phyloP scores from a whole-genome alignment of 257 asterid genomes.

The Craterostigma plantagineum region DNA sequence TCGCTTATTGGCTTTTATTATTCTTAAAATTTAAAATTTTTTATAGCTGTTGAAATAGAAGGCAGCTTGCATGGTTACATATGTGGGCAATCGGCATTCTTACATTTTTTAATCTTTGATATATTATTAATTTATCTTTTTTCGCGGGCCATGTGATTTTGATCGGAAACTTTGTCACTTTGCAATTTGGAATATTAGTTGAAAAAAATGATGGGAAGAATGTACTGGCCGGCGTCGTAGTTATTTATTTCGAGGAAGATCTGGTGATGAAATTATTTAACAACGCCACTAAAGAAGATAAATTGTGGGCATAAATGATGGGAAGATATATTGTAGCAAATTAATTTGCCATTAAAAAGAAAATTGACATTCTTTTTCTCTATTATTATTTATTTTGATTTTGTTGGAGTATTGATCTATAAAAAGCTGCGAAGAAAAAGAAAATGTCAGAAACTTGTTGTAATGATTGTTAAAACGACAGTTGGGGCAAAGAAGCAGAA shows the following conservation, averaged over 20 bases:
- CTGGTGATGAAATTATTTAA: not conserved
- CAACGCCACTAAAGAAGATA: not conserved
- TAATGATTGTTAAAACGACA: too few relatives aligned
- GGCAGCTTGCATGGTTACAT: slow-evolving; percentile 21
- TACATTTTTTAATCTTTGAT: not conserved
- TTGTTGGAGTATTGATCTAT: too few relatives aligned
- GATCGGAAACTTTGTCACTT: slow-evolving; percentile 24
- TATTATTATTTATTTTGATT: not conserved
- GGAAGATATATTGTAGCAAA: too few relatives aligned
- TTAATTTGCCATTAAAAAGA: too few relatives aligned
- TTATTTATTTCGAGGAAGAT: slow-evolving; percentile 10
- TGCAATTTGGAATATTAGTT: slow-evolving; percentile 18
- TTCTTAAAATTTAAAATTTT: slow-evolving; percentile 1
- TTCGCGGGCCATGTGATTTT: slow-evolving; percentile 24
- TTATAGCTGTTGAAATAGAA: not conserved
- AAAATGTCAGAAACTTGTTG: too few relatives aligned
- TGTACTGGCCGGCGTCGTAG: slow-evolving; percentile 9
- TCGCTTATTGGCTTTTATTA: slow-evolving; percentile 14
- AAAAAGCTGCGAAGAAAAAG: too few relatives aligned
- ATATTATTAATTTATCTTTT: not conserved
- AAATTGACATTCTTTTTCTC: too few relatives aligned
- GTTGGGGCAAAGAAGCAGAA: too few relatives aligned
- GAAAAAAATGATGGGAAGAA: not conserved
- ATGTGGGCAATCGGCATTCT: slow-evolving; percentile 8
- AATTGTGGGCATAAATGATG: too few relatives aligned